Evolutionary conservation across 1,284 basidiomycete species (phyloP), one percentile per base, ranked within the genome.

Genomic region (Cutaneotrichosporon mucoides): DNA sequence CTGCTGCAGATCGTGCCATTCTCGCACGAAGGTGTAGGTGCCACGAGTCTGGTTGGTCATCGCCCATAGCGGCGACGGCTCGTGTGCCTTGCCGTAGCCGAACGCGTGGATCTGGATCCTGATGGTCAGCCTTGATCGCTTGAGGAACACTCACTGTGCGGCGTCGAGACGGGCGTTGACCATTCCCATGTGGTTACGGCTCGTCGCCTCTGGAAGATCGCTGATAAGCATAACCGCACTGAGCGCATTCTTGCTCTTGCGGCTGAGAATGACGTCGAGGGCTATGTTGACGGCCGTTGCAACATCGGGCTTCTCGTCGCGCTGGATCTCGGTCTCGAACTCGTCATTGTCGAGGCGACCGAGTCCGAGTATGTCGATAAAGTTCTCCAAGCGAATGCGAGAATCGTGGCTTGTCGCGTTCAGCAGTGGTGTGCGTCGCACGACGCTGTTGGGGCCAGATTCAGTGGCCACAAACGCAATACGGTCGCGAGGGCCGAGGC

Each of bases 11-110:
- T 93, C 89, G 76, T 96, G 38, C 89, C 92, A 95, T 73, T 96
- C 93, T 76, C 89, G 89, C 58, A 96, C 91, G 70, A 94, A 97
- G 6, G 93, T 97, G 79, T 98, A 98, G n/a, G 90, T 93, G 43
- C 94, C 95, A 59, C 86, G 85, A 0, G 95, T 98, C 75, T 97
- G 92, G 78, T 97, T 97, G 10, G 93, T 96, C 82, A 99, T 92
- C 47, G 97, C 86, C 95, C 95, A 99, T 13, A 99, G 84, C n/a
- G 92, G 94, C 3, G 91, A 90, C 6, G 95, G 94, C 75, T 99
- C 94, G 75, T 98, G 95, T 12, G 89, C 89, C 63, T 92, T 90
- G 55, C 94, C 94, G 73, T 95, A 99, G 50, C 95, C 95, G 66
- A 99, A 89, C 2, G 92, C 89, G 77, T 99, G 95, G 57, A 99